Percentiles rank a stretch among this genome's conserved stretches.
phyloP scores from a whole-genome alignment of 78 protist species.

The Isochrysis galbana region DNA sequence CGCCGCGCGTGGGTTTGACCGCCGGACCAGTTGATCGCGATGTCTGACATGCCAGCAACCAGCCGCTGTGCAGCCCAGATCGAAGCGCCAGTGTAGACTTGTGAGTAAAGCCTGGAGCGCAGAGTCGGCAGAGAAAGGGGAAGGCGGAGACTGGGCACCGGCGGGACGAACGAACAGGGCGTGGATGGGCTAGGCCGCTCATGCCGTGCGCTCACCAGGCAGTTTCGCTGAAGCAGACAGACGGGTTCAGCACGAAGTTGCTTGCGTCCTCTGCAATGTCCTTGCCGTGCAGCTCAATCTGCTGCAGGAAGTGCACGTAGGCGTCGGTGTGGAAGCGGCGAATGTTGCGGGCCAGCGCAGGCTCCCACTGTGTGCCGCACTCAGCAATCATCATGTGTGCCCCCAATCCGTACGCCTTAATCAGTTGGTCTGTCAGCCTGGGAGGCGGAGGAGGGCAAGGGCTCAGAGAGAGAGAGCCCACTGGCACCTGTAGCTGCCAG shows the following conservation, averaged over 20 bases:
- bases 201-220: not conserved
- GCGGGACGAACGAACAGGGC: not conserved
- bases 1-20: constrained; percentile 11
- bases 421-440: constrained; percentile 6
- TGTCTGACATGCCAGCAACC: not conserved
- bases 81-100: not conserved
- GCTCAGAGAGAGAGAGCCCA: not conserved
- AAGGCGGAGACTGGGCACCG: not conserved
- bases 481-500: not conserved
- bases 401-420: not conserved
- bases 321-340: not conserved
- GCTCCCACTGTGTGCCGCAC: not conserved
- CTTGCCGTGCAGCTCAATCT: not conserved
- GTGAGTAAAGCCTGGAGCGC: not conserved
- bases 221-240: not conserved
- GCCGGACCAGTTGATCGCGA: not conserved
- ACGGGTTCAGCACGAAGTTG: not conserved
- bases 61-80: not conserved
- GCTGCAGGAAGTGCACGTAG: not conserved
- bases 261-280: not conserved
- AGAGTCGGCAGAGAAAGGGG: not conserved
- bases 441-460: not conserved
- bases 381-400: not conserved
- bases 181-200: not conserved
- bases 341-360: not conserved